These are phyloP conservation scores for Candida sojae DNA, from an alignment of 1,139 yeast species.

Conservation along the genomic window DNA sequence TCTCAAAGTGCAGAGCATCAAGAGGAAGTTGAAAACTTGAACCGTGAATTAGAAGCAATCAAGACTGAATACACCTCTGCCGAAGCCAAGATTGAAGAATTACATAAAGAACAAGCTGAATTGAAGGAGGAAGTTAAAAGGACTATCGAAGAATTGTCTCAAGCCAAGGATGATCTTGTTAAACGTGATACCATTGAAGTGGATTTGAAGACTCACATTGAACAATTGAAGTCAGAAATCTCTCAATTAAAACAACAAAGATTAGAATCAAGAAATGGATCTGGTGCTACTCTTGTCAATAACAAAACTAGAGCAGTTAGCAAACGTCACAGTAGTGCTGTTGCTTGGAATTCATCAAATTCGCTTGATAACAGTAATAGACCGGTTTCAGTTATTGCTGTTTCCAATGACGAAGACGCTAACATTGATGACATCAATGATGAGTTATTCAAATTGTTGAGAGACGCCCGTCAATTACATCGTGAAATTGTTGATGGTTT, in stretches of 20 bases:
- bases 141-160: constrained; percentile 62
- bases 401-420: constrained; percentile 55
- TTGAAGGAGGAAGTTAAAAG: constrained; percentile 64
- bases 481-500: constrained; percentile 87
- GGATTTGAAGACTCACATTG: constrained; percentile 68
- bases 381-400: constrained; percentile 64
- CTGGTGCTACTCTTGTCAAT: constrained; percentile 17
- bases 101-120: constrained; percentile 64
- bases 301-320: constrained; percentile 32
- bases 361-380: constrained; percentile 41
- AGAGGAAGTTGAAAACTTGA: constrained; percentile 52
- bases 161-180: constrained; percentile 61
- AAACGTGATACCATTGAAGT: constrained; percentile 69
- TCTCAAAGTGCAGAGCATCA: constrained; percentile 49
- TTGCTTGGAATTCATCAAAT: constrained; percentile 36
- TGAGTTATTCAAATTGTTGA: constrained; percentile 69
- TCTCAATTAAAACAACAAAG: constrained; percentile 47
- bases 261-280: constrained; percentile 9
- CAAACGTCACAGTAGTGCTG: constrained; percentile 47
- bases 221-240: constrained; percentile 67
- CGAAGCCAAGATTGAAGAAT: constrained; percentile 59
- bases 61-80: constrained; percentile 65
- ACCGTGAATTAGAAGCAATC: constrained; percentile 57
- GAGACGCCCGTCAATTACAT: constrained; percentile 78
- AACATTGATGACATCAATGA: constrained; percentile 70